phyloP scores from a whole-genome alignment of 1,284 basidiomycete genomes.

The Apiotrichum veenhuisii region DNA sequence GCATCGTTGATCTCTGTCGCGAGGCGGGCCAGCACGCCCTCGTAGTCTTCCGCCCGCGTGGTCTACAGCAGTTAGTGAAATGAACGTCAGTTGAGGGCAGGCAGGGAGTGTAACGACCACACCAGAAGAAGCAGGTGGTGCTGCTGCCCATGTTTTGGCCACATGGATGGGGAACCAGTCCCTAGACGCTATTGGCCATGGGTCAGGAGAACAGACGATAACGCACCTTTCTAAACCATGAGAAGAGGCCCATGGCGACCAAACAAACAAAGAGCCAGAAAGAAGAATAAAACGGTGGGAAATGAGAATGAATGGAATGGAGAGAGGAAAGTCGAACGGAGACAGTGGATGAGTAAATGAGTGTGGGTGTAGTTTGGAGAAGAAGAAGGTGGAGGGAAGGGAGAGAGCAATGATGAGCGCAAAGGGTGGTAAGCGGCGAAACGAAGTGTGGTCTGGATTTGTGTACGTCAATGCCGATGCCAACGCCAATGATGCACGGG shows the following conservation, averaged over 20 bases:
- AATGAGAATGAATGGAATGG: not conserved
- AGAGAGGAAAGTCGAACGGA: not conserved
- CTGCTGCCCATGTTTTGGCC: not conserved
- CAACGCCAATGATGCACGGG: no score
- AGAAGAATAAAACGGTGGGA: no score
- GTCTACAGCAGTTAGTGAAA: slow-evolving; percentile 21
- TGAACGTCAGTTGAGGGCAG: no score
- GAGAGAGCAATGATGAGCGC: no score
- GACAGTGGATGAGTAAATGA: not conserved
- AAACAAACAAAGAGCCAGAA: not conserved
- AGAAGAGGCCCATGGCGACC: slow-evolving; percentile 39
- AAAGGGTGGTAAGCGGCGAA: no score
- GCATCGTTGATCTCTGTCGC: slow-evolving; percentile 52
- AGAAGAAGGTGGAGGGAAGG: not conserved
- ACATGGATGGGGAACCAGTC: not conserved
- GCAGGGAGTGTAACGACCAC: no score
- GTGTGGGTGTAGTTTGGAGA: no score
- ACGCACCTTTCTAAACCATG: slow-evolving; percentile 37
- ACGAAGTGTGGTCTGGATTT: no score
- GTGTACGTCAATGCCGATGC: no score
- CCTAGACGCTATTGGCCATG: not conserved
- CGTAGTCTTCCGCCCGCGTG: slow-evolving; percentile 52
- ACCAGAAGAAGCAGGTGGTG: no score
- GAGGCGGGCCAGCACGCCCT: slow-evolving; percentile 53
- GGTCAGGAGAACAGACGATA: not conserved